phyloP scores from a whole-genome alignment of 768 basidiomycete species.

The Boletus eberwhitei region DNA sequence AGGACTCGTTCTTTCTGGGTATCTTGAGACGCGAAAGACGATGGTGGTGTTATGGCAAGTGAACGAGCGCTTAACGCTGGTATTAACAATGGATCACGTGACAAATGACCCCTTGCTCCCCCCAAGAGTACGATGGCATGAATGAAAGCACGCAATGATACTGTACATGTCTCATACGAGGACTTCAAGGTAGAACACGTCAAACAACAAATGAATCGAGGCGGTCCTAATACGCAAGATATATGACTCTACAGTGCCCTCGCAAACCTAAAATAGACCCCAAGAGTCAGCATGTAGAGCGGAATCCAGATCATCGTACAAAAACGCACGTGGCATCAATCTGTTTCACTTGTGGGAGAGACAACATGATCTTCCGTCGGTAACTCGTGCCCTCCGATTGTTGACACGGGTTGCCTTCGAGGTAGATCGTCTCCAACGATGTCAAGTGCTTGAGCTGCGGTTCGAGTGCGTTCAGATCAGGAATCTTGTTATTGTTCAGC shows the following conservation, averaged over 20 bases:
- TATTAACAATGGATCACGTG: slow-evolving; percentile 10
- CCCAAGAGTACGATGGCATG: not conserved
- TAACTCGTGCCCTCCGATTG: slow-evolving; percentile 71
- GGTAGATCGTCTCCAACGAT: slow-evolving; percentile 82
- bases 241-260: slow-evolving; percentile 90
- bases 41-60: not conserved
- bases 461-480: slow-evolving; percentile 64
- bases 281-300: slow-evolving; percentile 1
- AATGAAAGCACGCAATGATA: not conserved
- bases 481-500: slow-evolving; percentile 87
- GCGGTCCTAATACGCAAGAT: slow-evolving; percentile 38
- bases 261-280: slow-evolving; percentile 25
- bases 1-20: not conserved
- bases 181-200: not conserved
- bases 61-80: not conserved
- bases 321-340: slow-evolving; percentile 92
- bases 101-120: not conserved
- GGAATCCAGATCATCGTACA: not conserved
- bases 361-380: slow-evolving; percentile 84
- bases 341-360: slow-evolving; percentile 85
- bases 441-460: slow-evolving; percentile 56
- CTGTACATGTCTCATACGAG: not conserved
- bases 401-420: slow-evolving; percentile 95
- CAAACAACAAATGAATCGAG: slow-evolving; percentile 44
- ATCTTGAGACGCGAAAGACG: not conserved